Evolutionary conservation across 2,329 filamentous ascomycete genomes (phyloP).

Genomic region (Alternaria incomplexa): DNA sequence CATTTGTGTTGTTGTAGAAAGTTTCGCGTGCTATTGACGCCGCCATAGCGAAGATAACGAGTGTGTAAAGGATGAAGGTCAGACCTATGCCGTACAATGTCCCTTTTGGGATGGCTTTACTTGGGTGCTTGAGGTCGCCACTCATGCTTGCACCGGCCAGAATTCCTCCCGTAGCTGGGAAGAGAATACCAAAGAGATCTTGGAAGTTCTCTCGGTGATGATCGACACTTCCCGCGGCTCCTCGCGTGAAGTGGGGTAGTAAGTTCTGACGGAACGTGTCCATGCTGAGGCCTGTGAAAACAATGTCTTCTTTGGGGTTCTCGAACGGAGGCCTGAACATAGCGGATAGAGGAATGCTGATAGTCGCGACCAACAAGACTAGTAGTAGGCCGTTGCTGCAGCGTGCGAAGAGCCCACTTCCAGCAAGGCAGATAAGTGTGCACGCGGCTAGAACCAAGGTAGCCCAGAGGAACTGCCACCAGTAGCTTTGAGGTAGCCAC

Average conservation of each 20-base stretch:
- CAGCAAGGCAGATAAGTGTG: slow-evolving; percentile 77
- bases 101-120: slow-evolving; percentile 83
- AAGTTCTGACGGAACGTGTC: slow-evolving; percentile 77
- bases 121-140: slow-evolving; percentile 81
- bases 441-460: slow-evolving; percentile 74
- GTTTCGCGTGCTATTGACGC: slow-evolving; percentile 76
- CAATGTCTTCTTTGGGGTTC: slow-evolving; percentile 65
- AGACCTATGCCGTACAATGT: slow-evolving; percentile 77
- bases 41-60: slow-evolving; percentile 80
- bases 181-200: slow-evolving; percentile 84
- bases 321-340: slow-evolving; percentile 71
- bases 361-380: slow-evolving; percentile 73
- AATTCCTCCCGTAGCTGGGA: slow-evolving; percentile 70
- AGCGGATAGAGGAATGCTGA: slow-evolving; percentile 84
- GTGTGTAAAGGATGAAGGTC: slow-evolving; percentile 76
- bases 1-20: slow-evolving; percentile 75
- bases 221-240: slow-evolving; percentile 67
- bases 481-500: slow-evolving; percentile 72
- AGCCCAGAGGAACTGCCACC: slow-evolving; percentile 78
- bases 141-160: slow-evolving; percentile 86
- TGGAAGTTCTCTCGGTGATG: slow-evolving; percentile 74
- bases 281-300: slow-evolving; percentile 79
- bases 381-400: slow-evolving; percentile 78
- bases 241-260: slow-evolving; percentile 68
- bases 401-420: slow-evolving; percentile 79